These are phyloP conservation scores for Colletotrichum ledebouriae DNA, from an alignment of 2,329 filamentous ascomycete species.

Conservation along the genomic window DNA sequence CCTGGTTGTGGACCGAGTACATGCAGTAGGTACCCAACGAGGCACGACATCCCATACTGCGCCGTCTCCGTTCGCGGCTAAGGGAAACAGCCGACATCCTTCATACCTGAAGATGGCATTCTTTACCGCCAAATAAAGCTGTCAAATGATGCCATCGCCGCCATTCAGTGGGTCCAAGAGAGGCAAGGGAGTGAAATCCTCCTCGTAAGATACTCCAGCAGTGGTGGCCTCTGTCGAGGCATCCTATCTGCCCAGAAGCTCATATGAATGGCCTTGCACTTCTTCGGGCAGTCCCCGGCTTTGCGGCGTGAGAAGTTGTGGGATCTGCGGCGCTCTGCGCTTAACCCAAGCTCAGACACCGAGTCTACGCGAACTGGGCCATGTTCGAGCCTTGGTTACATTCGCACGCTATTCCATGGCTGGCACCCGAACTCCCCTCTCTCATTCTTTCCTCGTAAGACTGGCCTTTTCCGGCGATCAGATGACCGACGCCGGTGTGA, in stretches of 20 bases:
- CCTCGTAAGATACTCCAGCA: conserved; percentile 65
- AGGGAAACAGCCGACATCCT: conserved; percentile 65
- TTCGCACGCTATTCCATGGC: conserved; percentile 60
- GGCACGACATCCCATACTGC: conserved; percentile 62
- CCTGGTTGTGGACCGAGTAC: conserved; percentile 66
- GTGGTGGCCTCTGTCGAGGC: conserved; percentile 64
- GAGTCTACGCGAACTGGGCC: conserved; percentile 62
- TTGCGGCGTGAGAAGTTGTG: conserved; percentile 58
- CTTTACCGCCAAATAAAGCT: conserved; percentile 58
- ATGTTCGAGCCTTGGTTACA: conserved; percentile 62
- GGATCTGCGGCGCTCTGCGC: background rate
- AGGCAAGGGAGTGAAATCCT: conserved; percentile 53
- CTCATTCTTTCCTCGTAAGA: conserved; percentile 62
- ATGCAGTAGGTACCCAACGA: conserved; percentile 62
- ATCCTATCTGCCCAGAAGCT: conserved; percentile 57
- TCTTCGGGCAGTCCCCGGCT: conserved; percentile 61
- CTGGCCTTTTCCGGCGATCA: conserved; percentile 64
- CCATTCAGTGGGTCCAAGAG: conserved; percentile 54
- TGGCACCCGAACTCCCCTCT: conserved; percentile 66
- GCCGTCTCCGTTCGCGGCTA: conserved; percentile 67
- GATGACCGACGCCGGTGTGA: conserved; percentile 57
- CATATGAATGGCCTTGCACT: conserved; percentile 60
- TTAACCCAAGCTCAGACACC: conserved; percentile 45
- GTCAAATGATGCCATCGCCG: conserved; percentile 59
- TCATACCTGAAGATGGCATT: conserved; percentile 63